phyloP scores from a whole-genome alignment of 2,329 filamentous ascomycete species.

The Trichophyton benhamiae region DNA sequence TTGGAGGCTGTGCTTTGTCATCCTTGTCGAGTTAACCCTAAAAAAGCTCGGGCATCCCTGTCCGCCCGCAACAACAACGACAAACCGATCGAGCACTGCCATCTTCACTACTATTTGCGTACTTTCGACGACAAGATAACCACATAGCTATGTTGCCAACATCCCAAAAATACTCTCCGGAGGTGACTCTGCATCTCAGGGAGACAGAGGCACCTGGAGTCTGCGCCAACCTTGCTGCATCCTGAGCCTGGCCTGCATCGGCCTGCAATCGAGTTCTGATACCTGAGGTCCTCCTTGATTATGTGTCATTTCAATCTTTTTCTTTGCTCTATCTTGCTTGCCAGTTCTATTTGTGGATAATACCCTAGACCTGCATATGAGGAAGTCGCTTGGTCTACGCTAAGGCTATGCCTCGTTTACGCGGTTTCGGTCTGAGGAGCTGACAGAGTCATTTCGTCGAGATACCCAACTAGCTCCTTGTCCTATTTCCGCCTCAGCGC shows the following conservation, averaged over 20 bases:
- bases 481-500: not conserved
- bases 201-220: not conserved
- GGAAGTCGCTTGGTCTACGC: not conserved
- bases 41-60: not conserved
- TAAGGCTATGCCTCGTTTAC: not conserved
- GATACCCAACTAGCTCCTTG: not conserved
- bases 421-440: not conserved
- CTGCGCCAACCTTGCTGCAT: not conserved
- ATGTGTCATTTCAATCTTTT: not conserved
- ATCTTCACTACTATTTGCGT: not conserved
- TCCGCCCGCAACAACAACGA: not conserved
- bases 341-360: not conserved
- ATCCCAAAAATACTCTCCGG: not conserved
- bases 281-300: not conserved
- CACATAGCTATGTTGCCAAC: not conserved
- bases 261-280: not conserved
- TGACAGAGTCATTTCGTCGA: not conserved
- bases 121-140: not conserved
- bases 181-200: not conserved
- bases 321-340: not conserved
- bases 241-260: not conserved
- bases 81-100: not conserved
- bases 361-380: not conserved
- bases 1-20: constrained; percentile 2
- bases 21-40: not conserved